A percentile compares a stretch with the other conserved stretches of the same genome.
Conservation (phyloP, 305 asterid genomes). For the Euphrasia arctica region DNA sequence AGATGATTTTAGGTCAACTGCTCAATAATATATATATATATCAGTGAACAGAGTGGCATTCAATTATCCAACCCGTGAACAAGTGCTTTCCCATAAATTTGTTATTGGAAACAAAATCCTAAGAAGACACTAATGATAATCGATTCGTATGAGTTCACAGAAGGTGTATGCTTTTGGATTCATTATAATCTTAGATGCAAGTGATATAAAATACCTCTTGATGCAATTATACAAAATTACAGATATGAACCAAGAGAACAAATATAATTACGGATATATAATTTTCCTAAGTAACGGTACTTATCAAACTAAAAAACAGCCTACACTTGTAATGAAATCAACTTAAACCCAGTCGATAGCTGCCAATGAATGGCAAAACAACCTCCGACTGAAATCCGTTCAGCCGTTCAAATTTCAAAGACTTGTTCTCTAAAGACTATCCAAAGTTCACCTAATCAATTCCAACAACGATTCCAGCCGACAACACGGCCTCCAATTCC, state of each 20-base stretch:
- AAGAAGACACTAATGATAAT: conserved; percentile 14
- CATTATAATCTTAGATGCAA: not conserved
- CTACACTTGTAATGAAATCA: conserved; percentile 8
- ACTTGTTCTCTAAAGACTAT: conserved; percentile 11
- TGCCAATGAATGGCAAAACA: conserved; percentile 17
- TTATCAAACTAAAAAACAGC: conserved; percentile 12
- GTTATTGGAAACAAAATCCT: not conserved
- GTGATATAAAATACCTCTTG: too few relatives aligned
- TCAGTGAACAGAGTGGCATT: not conserved
- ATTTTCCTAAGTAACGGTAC: too few relatives aligned
- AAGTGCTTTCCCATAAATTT: conserved; percentile 10
- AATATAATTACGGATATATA: too few relatives aligned
- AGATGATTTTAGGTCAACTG: conserved; percentile 17
- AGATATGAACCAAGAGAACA: too few relatives aligned
- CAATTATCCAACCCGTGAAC: conserved; percentile 15
- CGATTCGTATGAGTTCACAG: not conserved
- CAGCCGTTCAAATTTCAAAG: conserved; percentile 25
- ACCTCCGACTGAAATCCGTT: conserved; percentile 20
- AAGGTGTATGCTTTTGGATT: conserved; percentile 17
- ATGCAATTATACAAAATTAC: too few relatives aligned
- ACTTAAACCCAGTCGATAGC: conserved; percentile 17
- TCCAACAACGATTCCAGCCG: conserved; percentile 9
- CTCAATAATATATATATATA: conserved; percentile 3
- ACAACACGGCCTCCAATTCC: conserved; percentile 24
- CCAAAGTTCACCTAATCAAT: conserved; percentile 22